Percentiles rank a stretch among this genome's conserved stretches.
Evolutionary conservation across 192 early-diverging fungal genomes (phyloP).

Genomic region (Spinellus fusiger): DNA sequence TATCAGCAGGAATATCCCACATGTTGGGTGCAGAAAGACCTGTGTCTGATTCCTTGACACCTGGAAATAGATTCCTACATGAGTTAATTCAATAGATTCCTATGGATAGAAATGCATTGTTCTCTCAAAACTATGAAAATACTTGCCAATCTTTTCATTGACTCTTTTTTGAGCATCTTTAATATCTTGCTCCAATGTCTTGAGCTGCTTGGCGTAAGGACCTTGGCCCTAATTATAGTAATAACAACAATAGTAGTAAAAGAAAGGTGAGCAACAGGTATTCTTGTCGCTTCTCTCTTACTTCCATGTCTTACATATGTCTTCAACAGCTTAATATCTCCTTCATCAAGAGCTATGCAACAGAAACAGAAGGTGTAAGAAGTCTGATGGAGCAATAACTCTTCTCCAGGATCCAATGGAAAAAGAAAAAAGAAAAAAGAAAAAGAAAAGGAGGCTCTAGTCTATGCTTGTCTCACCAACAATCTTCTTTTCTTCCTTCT

Average conservation of each 20-base stretch:
- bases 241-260: not conserved
- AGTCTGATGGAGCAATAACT: no score
- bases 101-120: not conserved
- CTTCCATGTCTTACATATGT: constrained; percentile 67
- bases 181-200: constrained; percentile 89
- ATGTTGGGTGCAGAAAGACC: constrained; percentile 95
- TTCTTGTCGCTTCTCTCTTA: not conserved
- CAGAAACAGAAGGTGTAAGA: not conserved
- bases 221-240: constrained; percentile 77
- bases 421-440: not conserved
- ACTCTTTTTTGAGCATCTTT: constrained; percentile 97
- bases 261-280: not conserved
- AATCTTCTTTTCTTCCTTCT: constrained; percentile 81
- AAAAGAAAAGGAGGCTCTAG: not conserved
- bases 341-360: constrained; percentile 72
- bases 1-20: constrained; percentile 99
- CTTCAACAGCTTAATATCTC: constrained; percentile 86
- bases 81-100: not conserved
- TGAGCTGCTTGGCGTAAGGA: constrained; percentile 94
- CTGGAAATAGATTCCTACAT: constrained; percentile 26
- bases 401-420: not conserved
- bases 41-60: constrained; percentile 97
- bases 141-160: constrained; percentile 93
- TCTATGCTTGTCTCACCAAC: constrained; percentile 47
- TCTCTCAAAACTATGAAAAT: not conserved